Conservation (phyloP, 129 eudicot genomes). For the Smallanthus sonchifolius region DNA sequence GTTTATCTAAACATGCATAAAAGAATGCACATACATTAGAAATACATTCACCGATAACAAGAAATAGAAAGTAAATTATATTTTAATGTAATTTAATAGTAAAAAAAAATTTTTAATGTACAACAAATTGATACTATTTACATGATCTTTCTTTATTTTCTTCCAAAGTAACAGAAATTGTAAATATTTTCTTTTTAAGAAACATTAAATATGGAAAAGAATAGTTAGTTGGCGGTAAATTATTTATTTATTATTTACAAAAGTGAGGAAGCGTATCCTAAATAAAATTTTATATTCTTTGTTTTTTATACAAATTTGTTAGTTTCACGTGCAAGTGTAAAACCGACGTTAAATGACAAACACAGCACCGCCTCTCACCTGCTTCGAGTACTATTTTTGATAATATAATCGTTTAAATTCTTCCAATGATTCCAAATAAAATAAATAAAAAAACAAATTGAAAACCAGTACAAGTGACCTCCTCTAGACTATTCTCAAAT, state of each 20-base stretch:
- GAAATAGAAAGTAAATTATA: too few species aligned
- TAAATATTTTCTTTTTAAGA: background rate
- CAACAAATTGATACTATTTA: too few species aligned
- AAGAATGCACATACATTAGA: too few species aligned
- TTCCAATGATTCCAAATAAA: background rate
- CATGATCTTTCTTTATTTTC: too few species aligned
- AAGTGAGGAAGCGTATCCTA: constrained; percentile 5
- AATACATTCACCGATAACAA: too few species aligned
- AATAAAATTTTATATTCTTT: background rate
- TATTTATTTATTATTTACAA: background rate
- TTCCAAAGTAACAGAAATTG: too few species aligned
- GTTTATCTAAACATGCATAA: too few species aligned
- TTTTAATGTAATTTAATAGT: too few species aligned
- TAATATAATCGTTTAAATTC: background rate
- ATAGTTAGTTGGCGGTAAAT: background rate
- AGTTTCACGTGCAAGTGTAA: constrained; percentile 31
- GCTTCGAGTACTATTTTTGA: constrained; percentile 12
- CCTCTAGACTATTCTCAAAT: background rate
- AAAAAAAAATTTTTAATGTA: too few species aligned
- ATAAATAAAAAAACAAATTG: background rate
- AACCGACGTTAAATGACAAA: constrained; percentile 27
- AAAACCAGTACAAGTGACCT: background rate
- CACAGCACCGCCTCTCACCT: constrained; percentile 29
- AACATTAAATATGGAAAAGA: background rate
- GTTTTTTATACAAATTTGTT: constrained; percentile 15